Conservation (phyloP, 2,329 filamentous ascomycete species). For the Tolypocladium tropicale region DNA sequence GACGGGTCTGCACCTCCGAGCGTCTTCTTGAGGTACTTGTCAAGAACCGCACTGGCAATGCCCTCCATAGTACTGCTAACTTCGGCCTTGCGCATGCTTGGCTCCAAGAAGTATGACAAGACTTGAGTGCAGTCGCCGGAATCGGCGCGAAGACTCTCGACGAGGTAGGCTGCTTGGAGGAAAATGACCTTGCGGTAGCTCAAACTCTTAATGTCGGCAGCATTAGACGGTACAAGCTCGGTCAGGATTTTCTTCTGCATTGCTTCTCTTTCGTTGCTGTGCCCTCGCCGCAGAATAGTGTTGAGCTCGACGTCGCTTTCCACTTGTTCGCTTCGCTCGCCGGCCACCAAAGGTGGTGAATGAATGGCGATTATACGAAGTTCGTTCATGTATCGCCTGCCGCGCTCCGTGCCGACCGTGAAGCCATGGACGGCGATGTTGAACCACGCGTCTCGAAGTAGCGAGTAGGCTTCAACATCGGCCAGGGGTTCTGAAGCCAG, state of each 20-base stretch:
- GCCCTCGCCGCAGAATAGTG: constrained; percentile 78
- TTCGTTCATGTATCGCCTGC: constrained; percentile 63
- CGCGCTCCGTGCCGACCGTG: constrained; percentile 60
- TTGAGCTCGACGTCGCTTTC: constrained; percentile 98
- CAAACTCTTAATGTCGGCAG: constrained; percentile 68
- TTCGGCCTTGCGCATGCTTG: constrained; percentile 59
- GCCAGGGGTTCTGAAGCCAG: constrained; percentile 35
- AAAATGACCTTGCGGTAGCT: constrained; percentile 90
- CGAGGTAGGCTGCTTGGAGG: constrained; percentile 77
- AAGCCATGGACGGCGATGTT: constrained; percentile 96
- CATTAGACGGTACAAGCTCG: constrained; percentile 63
- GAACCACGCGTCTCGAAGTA: constrained; percentile 92
- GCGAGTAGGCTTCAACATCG: constrained; percentile 59
- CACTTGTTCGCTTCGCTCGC: constrained; percentile 78
- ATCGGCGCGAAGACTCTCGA: constrained; percentile 79
- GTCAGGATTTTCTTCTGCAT: constrained; percentile 73
- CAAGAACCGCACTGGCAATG: constrained; percentile 57
- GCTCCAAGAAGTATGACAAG: constrained; percentile 89
- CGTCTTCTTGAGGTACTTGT: constrained; percentile 69
- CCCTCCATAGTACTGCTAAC: constrained; percentile 56
- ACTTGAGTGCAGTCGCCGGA: constrained; percentile 85
- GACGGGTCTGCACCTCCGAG: constrained; percentile 59
- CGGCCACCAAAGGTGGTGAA: constrained; percentile 77
- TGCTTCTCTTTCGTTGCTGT: constrained; percentile 65
- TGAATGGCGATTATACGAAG: constrained; percentile 77